phyloP scores from a whole-genome alignment of 2,329 filamentous ascomycete genomes.

The Colletotrichum truncatum region DNA sequence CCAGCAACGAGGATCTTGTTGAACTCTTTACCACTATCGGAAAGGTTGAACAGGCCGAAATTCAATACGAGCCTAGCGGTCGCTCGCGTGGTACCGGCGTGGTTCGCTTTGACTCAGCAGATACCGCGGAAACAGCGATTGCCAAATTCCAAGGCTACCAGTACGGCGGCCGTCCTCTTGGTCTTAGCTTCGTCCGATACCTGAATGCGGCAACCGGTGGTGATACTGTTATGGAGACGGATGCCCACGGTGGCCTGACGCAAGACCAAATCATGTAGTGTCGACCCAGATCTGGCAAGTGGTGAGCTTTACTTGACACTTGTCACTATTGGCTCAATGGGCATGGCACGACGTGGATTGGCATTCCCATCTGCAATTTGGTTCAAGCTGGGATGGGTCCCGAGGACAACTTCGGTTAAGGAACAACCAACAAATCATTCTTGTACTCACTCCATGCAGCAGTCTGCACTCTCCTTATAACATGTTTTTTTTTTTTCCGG shows the following conservation, averaged over 20 bases:
- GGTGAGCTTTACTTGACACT: neutral
- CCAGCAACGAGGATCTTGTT: slow-evolving; percentile 95
- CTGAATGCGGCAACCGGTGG: slow-evolving; percentile 70
- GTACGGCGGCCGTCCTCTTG: slow-evolving; percentile 93
- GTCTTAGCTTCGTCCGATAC: slow-evolving; percentile 94
- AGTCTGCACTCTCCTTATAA: neutral
- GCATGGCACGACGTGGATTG: neutral
- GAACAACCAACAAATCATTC: neutral
- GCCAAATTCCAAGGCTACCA: slow-evolving; percentile 98
- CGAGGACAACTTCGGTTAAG: neutral
- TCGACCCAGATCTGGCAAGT: neutral
- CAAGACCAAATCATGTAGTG: slow-evolving; percentile 96
- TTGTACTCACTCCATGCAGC: neutral
- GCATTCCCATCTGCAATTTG: neutral
- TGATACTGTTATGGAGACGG: slow-evolving; percentile 87
- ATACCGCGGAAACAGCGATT: slow-evolving; percentile 93
- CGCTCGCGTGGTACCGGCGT: slow-evolving; percentile 95
- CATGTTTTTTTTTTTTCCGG: neutral
- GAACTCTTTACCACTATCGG: slow-evolving; percentile 98
- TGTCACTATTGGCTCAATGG: too few species aligned
- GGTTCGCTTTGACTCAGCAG: slow-evolving; percentile 86
- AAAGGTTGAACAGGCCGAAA: slow-evolving; percentile 98
- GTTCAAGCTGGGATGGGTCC: neutral
- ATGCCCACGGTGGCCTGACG: slow-evolving; percentile 79
- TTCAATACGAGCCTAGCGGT: slow-evolving; percentile 97